Evolutionary conservation across 352 stramenopile genomes (phyloP), one percentile per base, ranked within the genome.

Genomic region (Phytophthora nicotianae): DNA sequence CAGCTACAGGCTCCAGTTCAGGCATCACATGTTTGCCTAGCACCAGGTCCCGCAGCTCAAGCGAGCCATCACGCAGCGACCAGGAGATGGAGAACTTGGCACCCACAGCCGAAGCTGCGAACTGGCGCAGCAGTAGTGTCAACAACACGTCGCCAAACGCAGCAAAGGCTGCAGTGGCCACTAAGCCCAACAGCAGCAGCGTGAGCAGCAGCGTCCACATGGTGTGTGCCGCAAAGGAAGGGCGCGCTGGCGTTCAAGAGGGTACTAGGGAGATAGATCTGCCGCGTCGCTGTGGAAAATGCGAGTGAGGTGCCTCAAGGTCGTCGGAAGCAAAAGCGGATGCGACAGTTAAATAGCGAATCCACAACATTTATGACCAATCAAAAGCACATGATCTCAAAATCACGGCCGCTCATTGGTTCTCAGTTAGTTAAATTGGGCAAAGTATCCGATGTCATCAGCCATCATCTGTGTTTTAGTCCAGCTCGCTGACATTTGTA

Each of bases 31-130:
- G 27, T 20, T 69, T 74, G 20, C 62, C 72, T 45, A 93, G 42
- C 48, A 66, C 65, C 26, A 96, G 50, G 46, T 88, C 70, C 38
- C 71, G 74, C 42, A 96, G 55, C 67, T 83, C 82, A 21, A 96
- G 54, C 16, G 74, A 69, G 7, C 85, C 83, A 9, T 86, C 65
- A 8, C 71, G 69, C 21, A 93, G 42, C 46, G 82, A 93, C 85
- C 88, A 94, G 1, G 52, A 26, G 23, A 96, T 55, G 29, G 59
- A 58, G 45, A 94, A 77, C 55, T 83, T 78, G 29, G 74, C 62
- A 47, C 82, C 86, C 11, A 94, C 70, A 47, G 73, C 72, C 20
- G 58, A 60, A 11, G 32, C 54, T 38, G 64, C 82, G 54, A 79
- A 89, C 38, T 68, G 61, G 11, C 71, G 82, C 53, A 86, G 58